phyloP scores from a whole-genome alignment of 2,329 filamentous ascomycete genomes.

The Alternaria gansuensis region DNA sequence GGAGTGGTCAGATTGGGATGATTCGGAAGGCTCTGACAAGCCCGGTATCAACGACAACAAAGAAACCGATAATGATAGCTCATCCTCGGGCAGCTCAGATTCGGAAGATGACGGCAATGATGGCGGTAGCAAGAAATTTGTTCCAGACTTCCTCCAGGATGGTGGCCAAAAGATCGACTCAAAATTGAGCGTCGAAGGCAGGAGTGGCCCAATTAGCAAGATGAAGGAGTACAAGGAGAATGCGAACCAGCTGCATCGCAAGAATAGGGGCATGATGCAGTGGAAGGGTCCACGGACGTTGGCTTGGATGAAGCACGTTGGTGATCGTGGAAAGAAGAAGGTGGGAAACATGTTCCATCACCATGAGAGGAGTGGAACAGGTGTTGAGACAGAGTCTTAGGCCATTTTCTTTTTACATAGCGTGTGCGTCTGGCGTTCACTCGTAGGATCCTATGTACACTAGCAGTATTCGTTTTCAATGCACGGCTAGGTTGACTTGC shows the following conservation, averaged over 20 bases:
- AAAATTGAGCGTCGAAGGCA: constrained; percentile 47
- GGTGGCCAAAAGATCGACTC: constrained; percentile 32
- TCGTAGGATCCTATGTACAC: not conserved
- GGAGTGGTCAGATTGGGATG: constrained; percentile 53
- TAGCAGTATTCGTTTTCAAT: not conserved
- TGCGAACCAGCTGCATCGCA: constrained; percentile 50
- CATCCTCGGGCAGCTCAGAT: constrained; percentile 31
- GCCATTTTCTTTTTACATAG: constrained; percentile 6
- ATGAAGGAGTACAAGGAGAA: constrained; percentile 62
- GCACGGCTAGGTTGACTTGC: not conserved
- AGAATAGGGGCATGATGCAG: constrained; percentile 77
- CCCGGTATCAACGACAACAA: constrained; percentile 22
- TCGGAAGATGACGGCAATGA: constrained; percentile 37
- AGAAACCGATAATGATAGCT: constrained; percentile 49
- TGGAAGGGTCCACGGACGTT: constrained; percentile 68
- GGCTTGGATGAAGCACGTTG: constrained; percentile 68
- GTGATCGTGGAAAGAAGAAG: constrained; percentile 60
- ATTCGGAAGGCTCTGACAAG: constrained; percentile 36
- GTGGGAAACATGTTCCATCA: constrained; percentile 64
- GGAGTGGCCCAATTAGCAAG: constrained; percentile 61
- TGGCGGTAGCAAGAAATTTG: constrained; percentile 27
- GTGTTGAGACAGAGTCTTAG: constrained; percentile 74
- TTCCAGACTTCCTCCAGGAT: constrained; percentile 38
- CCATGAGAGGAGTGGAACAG: constrained; percentile 61
- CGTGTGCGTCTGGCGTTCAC: constrained; percentile 17